Percentiles rank a stretch among this genome's conserved stretches.
Evolutionary conservation across 2,329 filamentous ascomycete genomes (phyloP).

Genomic region (Colletotrichum trifolii): DNA sequence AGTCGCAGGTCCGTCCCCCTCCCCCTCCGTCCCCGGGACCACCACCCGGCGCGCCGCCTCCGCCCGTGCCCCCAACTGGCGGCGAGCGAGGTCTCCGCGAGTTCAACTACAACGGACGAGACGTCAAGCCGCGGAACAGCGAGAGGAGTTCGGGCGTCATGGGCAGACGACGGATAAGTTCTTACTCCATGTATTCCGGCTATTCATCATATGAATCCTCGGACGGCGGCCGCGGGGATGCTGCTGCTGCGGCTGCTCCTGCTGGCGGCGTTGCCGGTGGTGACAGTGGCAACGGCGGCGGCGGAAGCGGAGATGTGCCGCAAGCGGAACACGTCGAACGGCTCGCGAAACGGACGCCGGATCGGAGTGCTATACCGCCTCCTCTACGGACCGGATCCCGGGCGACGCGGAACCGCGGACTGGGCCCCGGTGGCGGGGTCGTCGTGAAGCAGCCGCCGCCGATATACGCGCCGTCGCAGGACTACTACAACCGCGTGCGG

Average conservation of each 20-base stretch:
- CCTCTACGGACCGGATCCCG: slow-evolving; percentile 3
- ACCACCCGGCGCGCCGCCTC: slow-evolving; percentile 10
- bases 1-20: slow-evolving; percentile 5
- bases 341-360: slow-evolving; percentile 5
- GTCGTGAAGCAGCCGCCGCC: slow-evolving; percentile 15
- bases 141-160: slow-evolving; percentile 28
- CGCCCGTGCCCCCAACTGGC: slow-evolving; percentile 11
- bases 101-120: slow-evolving; percentile 35
- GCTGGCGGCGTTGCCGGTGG: neutral
- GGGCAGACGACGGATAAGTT: slow-evolving; percentile 18
- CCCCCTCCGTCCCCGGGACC: slow-evolving; percentile 11
- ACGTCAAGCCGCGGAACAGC: slow-evolving; percentile 25
- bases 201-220: slow-evolving; percentile 28
- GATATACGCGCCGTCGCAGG: slow-evolving; percentile 20
- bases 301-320: slow-evolving; percentile 1
- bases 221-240: neutral
- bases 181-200: slow-evolving; percentile 22
- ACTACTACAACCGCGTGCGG: slow-evolving; percentile 24
- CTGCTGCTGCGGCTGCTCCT: neutral
- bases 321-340: slow-evolving; percentile 12
- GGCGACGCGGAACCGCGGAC: neutral
- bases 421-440: neutral
- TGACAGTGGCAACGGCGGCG: neutral
- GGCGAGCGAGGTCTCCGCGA: slow-evolving; percentile 31
- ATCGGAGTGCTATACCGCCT: slow-evolving; percentile 4